phyloP scores from a whole-genome alignment of 2,329 filamentous ascomycete species.

The Fusarium xylarioides region DNA sequence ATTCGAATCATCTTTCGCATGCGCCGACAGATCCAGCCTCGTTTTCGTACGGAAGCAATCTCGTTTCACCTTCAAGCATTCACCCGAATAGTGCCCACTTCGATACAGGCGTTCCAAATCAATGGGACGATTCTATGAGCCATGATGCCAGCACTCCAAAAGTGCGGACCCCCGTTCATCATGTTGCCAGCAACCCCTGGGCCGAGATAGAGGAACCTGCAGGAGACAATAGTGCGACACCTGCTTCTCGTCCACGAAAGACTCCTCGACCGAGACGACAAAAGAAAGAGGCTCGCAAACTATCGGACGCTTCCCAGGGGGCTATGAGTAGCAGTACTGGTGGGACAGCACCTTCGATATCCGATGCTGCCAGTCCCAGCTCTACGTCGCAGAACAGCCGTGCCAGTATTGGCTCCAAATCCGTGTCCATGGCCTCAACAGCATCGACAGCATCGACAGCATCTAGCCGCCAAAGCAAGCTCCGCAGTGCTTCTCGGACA shows the following conservation, averaged over 20 bases:
- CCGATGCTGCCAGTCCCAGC: constrained; percentile 39
- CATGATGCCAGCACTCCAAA: constrained; percentile 39
- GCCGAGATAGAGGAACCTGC: constrained; percentile 34
- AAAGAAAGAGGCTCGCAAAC: constrained; percentile 34
- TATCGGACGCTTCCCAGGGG: constrained; percentile 30
- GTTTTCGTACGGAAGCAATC: constrained; percentile 30
- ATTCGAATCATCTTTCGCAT: constrained; percentile 34
- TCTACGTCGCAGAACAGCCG: constrained; percentile 39
- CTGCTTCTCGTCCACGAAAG: constrained; percentile 30
- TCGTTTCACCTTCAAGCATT: constrained; percentile 40
- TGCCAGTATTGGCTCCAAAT: constrained; percentile 36
- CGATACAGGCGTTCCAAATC: constrained; percentile 15
- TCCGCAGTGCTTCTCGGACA: constrained; percentile 42
- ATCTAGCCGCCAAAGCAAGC: constrained; percentile 40
- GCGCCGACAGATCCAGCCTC: constrained; percentile 21
- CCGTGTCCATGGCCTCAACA: constrained; percentile 36
- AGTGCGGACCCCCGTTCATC: constrained; percentile 35
- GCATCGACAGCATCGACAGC: constrained; percentile 38
- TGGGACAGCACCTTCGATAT: constrained; percentile 27
- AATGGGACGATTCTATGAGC: constrained; percentile 37
- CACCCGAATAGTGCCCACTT: constrained; percentile 34
- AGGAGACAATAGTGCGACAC: constrained; percentile 9
- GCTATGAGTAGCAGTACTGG: constrained; percentile 28
- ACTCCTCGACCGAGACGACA: constrained; percentile 22
- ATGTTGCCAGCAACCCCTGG: constrained; percentile 38